A percentile compares a stretch with the other conserved stretches of the same genome.
phyloP scores from a whole-genome alignment of 352 stramenopile species.

The Pythium sp. region DNA sequence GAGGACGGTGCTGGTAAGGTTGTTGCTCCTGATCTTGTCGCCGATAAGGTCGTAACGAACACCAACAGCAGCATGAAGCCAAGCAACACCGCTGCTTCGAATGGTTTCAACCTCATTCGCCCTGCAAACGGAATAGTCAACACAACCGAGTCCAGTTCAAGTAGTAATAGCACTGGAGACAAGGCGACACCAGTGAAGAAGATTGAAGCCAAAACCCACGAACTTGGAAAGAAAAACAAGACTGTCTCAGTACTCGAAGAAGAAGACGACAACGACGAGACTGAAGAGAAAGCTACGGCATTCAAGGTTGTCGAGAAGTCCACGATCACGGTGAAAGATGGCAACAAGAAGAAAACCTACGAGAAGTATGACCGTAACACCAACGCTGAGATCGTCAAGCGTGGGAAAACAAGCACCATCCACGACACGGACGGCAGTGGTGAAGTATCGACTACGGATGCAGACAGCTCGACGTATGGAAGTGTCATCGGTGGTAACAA shows the following conservation, averaged over 20 bases:
- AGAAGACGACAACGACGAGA: conserved; percentile 1
- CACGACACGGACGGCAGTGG: neutral
- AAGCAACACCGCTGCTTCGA: neutral
- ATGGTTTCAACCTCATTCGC: conserved; percentile 12
- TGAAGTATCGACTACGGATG: conserved; percentile 6
- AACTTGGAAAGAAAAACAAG: conserved; percentile 14
- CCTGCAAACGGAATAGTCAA: neutral
- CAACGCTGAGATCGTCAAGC: conserved; percentile 7
- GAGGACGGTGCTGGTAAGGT: conserved; percentile 4
- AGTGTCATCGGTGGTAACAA: conserved; percentile 49
- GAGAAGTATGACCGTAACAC: conserved; percentile 26
- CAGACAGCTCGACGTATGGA: conserved; percentile 18
- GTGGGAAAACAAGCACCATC: conserved; percentile 3
- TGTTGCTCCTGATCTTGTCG: conserved; percentile 3
- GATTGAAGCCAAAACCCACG: neutral
- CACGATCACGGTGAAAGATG: conserved; percentile 20
- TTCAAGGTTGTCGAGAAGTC: conserved; percentile 9
- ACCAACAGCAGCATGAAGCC: neutral
- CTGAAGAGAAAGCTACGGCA: neutral
- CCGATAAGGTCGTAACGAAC: conserved; percentile 2
- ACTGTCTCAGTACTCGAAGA: conserved; percentile 1
- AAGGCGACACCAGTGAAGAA: neutral
- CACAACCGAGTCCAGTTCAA: neutral
- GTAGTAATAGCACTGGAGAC: neutral
- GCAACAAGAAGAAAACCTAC: conserved; percentile 15